Evolutionary conservation across 1,284 basidiomycete species (phyloP).

Genomic region (Tilletia indica): DNA sequence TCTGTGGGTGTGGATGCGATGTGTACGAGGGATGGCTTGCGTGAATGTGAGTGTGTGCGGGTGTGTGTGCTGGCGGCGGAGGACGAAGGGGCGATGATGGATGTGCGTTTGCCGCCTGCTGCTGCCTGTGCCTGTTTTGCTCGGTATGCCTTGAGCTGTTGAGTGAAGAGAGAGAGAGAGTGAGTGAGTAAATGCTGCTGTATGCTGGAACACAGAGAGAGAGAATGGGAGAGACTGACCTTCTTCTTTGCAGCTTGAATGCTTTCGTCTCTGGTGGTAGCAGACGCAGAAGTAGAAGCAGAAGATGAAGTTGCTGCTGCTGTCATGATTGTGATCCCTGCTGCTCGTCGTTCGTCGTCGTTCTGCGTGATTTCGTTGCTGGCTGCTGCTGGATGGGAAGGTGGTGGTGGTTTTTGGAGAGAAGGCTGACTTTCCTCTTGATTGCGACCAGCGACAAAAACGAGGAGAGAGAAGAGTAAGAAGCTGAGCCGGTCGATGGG

Average conservation of each 20-base stretch:
- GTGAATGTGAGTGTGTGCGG: neutral
- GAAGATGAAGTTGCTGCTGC: too few relatives aligned
- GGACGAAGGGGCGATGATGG: neutral
- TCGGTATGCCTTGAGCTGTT: slow-evolving; percentile 44
- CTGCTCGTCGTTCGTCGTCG: too few relatives aligned
- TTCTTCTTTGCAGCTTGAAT: slow-evolving; percentile 48
- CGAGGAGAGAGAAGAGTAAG: too few relatives aligned
- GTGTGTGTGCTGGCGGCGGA: slow-evolving; percentile 14
- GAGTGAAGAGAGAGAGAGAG: neutral
- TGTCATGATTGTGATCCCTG: too few relatives aligned
- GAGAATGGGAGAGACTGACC: slow-evolving; percentile 20
- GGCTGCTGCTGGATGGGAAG: too few relatives aligned
- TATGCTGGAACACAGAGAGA: neutral
- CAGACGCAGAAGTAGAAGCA: too few relatives aligned
- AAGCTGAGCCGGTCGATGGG: too few relatives aligned
- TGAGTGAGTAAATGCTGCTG: neutral
- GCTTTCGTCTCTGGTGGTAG: slow-evolving; percentile 31
- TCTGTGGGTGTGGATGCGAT: neutral
- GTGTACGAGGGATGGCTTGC: slow-evolving; percentile 19
- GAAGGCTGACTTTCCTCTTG: too few relatives aligned
- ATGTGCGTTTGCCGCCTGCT: neutral
- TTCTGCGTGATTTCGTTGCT: too few relatives aligned
- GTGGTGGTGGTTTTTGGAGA: too few relatives aligned
- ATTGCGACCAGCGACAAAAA: too few relatives aligned
- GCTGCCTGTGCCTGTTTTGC: slow-evolving; percentile 44